Conservation (phyloP, 768 basidiomycete genomes). For the Mycena rosella region DNA sequence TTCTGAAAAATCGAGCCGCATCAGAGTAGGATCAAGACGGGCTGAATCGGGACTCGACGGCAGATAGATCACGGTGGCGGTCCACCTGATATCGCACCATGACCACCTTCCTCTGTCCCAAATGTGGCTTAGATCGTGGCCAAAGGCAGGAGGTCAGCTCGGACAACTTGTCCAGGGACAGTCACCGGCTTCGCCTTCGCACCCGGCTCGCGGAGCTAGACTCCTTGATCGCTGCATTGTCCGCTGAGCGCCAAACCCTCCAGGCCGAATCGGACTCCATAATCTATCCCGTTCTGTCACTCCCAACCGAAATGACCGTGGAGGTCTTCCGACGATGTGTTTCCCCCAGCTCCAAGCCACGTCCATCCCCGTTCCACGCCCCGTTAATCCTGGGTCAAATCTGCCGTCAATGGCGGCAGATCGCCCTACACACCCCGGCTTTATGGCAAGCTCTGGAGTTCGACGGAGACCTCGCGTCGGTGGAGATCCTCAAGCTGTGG, state of each 20-base stretch:
- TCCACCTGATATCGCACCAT: too few relatives aligned
- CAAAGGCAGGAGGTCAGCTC: neutral
- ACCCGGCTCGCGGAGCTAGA: neutral
- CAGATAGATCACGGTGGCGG: too few relatives aligned
- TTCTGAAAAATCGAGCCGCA: too few relatives aligned
- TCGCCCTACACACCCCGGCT: neutral
- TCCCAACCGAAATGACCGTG: constrained; percentile 20
- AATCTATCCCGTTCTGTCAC: constrained; percentile 10
- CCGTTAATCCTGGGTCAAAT: constrained; percentile 9
- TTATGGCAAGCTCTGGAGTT: constrained; percentile 17
- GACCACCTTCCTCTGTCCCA: too few relatives aligned
- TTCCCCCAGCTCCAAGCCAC: neutral
- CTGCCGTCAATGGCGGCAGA: constrained; percentile 12
- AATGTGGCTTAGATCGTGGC: neutral
- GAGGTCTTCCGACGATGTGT: constrained; percentile 8
- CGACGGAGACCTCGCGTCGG: neutral
- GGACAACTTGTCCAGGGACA: neutral
- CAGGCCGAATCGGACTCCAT: constrained; percentile 19
- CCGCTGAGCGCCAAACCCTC: constrained; percentile 10
- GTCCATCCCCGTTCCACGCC: neutral
- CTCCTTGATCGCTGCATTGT: neutral
- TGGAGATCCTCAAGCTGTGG: constrained; percentile 14
- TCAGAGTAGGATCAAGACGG: too few relatives aligned
- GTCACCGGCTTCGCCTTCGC: neutral
- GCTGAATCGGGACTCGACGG: too few relatives aligned